Percentiles rank a stretch among this genome's conserved stretches.
Conservation (phyloP, 2,329 filamentous ascomycete genomes). For the Fusarium mangiferae region DNA sequence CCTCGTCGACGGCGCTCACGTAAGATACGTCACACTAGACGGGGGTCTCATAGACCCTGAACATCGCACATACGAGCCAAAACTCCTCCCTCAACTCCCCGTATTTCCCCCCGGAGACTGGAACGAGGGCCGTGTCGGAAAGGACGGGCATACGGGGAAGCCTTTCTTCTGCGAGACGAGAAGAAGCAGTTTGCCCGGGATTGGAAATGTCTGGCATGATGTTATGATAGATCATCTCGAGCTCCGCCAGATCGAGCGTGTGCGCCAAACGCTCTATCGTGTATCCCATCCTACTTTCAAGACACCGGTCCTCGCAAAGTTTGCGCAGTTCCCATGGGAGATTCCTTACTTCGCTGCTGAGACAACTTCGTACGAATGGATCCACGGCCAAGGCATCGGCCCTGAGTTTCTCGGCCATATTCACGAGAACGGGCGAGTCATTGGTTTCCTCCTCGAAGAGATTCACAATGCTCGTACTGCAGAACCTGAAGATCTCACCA, state of each 20-base stretch:
- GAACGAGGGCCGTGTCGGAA: slow-evolving; percentile 52
- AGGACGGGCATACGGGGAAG: slow-evolving; percentile 36
- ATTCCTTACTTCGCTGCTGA: slow-evolving; percentile 46
- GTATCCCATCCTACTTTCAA: slow-evolving; percentile 41
- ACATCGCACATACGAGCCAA: slow-evolving; percentile 49
- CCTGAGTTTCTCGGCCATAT: slow-evolving; percentile 47
- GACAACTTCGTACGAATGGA: slow-evolving; percentile 47
- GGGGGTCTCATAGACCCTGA: slow-evolving; percentile 46
- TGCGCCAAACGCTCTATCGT: slow-evolving; percentile 45
- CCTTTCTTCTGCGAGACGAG: slow-evolving; percentile 43
- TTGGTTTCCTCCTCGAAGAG: slow-evolving; percentile 45
- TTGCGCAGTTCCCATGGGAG: slow-evolving; percentile 46
- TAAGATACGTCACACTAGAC: slow-evolving; percentile 56
- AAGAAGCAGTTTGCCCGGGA: slow-evolving; percentile 44
- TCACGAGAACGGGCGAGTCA: slow-evolving; percentile 46
- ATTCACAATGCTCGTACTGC: slow-evolving; percentile 41
- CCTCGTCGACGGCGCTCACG: slow-evolving; percentile 48
- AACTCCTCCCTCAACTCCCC: slow-evolving; percentile 49
- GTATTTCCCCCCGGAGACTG: slow-evolving; percentile 53
- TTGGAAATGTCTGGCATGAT: slow-evolving; percentile 50
- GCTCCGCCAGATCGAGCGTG: slow-evolving; percentile 36
- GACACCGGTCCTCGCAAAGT: slow-evolving; percentile 40
- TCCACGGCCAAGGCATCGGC: slow-evolving; percentile 43
- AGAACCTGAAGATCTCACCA: slow-evolving; percentile 43
- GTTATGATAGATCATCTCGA: slow-evolving; percentile 49